Evolutionary conservation across 306 rosid genomes (phyloP), one percentile per base, ranked within the genome.

Genomic region (Dryas alaskensis): DNA sequence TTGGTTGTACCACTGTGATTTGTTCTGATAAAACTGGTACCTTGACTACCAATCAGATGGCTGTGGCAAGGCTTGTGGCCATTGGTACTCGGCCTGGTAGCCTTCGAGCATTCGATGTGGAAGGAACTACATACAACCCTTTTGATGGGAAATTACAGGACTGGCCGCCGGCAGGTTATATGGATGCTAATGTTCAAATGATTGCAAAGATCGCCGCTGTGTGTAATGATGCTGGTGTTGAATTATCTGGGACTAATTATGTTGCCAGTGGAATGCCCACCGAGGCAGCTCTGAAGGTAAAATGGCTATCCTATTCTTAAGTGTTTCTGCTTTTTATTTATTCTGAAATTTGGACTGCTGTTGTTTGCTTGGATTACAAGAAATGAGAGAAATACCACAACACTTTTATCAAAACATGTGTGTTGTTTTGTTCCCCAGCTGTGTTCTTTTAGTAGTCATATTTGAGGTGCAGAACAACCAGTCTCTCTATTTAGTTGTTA

Each of bases 151-250:
- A 75, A 62, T 86, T 90, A 73, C 89, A 69, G 11, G 86, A 78
- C 76, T 88, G 91, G 96, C 86, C 73, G 4, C 73, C 81, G 1
- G 69, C 69, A 0, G 88, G 81, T 73, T 31, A 9, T 39, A 61
- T 90, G 89, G 92, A 90, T 81, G 70, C 85, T 19, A 90, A 90
- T 76, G 88, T 90, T 75, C 83, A 90, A 75, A 90, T 25, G 80
- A 79, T 90, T 44, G 96, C 89, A 0, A 90, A 88, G 79, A 86
- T 88, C 4, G 86, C 88, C 42, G 88, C 92, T 0, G 27, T 88
- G 58, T 90, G 96, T 77, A 90, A 90, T 72, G 96, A 90, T 78
- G 87, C 96, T 17, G 86, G 88, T n/a, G 75, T 90, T 45, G 42
- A 84, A 13, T 87, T 81, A 72, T 55, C 89, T 2, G 92, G 81